A percentile compares a stretch with the other conserved stretches of the same genome.
Conservation (phyloP, 2,329 filamentous ascomycete species). For the Myriosclerotinia curreyana region DNA sequence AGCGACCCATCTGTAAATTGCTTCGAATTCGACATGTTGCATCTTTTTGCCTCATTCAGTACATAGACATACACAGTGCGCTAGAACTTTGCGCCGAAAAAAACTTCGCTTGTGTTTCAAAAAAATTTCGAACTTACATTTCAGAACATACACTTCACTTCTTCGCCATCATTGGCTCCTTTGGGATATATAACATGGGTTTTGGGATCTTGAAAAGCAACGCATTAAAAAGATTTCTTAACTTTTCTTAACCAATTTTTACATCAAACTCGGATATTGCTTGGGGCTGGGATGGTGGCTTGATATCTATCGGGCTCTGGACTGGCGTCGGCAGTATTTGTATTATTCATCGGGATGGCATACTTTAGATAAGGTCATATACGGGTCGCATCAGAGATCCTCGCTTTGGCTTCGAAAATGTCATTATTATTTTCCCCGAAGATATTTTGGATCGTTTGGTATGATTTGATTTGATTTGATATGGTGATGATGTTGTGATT, state of each 20-base stretch:
- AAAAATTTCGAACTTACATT: too few species aligned
- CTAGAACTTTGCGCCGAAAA: slow-evolving; percentile 2
- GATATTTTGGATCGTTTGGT: background rate
- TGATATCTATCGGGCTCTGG: background rate
- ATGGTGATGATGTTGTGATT: too few species aligned
- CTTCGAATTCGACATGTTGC: background rate
- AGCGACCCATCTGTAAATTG: background rate
- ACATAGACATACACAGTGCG: background rate
- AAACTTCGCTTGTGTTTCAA: background rate
- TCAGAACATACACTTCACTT: background rate
- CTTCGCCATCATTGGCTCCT: background rate
- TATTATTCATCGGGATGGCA: background rate
- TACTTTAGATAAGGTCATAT: slow-evolving; percentile 7
- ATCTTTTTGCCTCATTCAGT: background rate
- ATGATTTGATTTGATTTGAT: background rate
- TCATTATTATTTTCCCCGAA: background rate
- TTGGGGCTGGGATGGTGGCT: too few species aligned
- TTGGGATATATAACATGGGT: background rate
- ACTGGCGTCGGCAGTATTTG: background rate
- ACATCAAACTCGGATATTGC: background rate
- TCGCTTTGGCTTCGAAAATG: slow-evolving; percentile 2
- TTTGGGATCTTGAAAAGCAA: background rate
- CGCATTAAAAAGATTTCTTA: background rate
- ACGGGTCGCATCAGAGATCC: background rate
- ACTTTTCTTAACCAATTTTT: background rate